Conservation (phyloP, 257 asterid species). For the Henckelia pumila region DNA sequence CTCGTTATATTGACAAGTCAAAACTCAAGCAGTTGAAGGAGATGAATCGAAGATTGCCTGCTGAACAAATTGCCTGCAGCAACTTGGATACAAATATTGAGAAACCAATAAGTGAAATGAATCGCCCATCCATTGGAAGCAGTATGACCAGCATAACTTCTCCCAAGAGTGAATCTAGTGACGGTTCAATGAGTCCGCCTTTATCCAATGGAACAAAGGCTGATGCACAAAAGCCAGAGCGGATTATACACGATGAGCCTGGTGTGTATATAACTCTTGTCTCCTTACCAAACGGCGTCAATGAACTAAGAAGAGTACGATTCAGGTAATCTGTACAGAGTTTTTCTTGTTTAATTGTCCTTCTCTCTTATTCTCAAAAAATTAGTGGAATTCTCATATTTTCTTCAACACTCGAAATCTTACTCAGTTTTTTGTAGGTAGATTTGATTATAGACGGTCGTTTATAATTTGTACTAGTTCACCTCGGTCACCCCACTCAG, state of each 20-base stretch:
- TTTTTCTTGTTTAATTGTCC: neutral
- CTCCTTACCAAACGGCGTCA: constrained; percentile 56
- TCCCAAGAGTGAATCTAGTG: constrained; percentile 41
- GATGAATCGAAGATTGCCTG: constrained; percentile 42
- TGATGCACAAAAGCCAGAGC: constrained; percentile 48
- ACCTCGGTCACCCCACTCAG: neutral
- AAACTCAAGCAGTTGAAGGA: constrained; percentile 58
- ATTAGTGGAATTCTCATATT: neutral
- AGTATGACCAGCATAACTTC: constrained; percentile 34
- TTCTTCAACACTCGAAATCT: neutral
- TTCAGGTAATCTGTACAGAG: constrained; percentile 55
- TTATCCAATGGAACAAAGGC: constrained; percentile 43
- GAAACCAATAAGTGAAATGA: constrained; percentile 25
- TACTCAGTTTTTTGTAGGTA: too few species aligned
- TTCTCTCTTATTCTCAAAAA: too few species aligned
- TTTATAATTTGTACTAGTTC: neutral
- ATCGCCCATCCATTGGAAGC: constrained; percentile 42
- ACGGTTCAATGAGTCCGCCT: constrained; percentile 32
- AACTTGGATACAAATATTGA: constrained; percentile 31
- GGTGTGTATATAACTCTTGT: constrained; percentile 76
- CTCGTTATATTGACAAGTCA: neutral
- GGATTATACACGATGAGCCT: constrained; percentile 63
- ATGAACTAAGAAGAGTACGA: constrained; percentile 82
- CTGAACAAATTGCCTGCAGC: constrained; percentile 32
- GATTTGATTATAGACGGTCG: neutral